Conservation (phyloP, 1,284 basidiomycete genomes). For the Cystobasidium sp. region DNA sequence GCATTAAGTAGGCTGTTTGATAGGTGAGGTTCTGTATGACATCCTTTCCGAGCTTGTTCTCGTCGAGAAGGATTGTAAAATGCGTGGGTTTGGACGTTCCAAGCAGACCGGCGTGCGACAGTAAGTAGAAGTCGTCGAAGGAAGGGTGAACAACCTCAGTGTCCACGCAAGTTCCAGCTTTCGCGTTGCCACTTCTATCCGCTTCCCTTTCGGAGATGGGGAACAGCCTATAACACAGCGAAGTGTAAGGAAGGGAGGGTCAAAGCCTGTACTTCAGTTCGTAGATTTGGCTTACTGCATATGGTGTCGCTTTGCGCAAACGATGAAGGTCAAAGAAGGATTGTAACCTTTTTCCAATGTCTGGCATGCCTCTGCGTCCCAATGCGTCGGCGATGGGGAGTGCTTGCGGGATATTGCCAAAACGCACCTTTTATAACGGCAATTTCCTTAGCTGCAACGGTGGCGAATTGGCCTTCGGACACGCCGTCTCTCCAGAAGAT, state of each 20-base stretch:
- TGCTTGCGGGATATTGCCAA: neutral
- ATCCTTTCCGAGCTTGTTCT: slow-evolving; percentile 38
- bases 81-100: slow-evolving; percentile 41
- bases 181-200: slow-evolving; percentile 45
- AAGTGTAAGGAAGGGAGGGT: neutral
- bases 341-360: slow-evolving; percentile 59
- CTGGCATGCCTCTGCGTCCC: slow-evolving; percentile 40
- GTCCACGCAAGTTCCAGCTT: slow-evolving; percentile 49
- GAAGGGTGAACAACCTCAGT: slow-evolving; percentile 35
- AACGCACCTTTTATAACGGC: slow-evolving; percentile 20
- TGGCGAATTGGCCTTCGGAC: slow-evolving; percentile 56
- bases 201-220: slow-evolving; percentile 56
- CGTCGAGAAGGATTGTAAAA: slow-evolving; percentile 40
- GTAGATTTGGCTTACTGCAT: neutral
- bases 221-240: slow-evolving; percentile 69
- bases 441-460: slow-evolving; percentile 45
- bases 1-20: slow-evolving; percentile 35
- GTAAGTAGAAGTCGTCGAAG: slow-evolving; percentile 45
- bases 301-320: slow-evolving; percentile 81
- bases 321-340: slow-evolving; percentile 73
- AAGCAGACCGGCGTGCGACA: slow-evolving; percentile 44
- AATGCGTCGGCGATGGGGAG: neutral
- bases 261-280: neutral
- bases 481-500: slow-evolving; percentile 79
- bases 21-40: slow-evolving; percentile 30